A percentile compares a stretch with the other conserved stretches of the same genome.
Evolutionary conservation across 768 basidiomycete species (phyloP).

Genomic region (Trametes meyenii): DNA sequence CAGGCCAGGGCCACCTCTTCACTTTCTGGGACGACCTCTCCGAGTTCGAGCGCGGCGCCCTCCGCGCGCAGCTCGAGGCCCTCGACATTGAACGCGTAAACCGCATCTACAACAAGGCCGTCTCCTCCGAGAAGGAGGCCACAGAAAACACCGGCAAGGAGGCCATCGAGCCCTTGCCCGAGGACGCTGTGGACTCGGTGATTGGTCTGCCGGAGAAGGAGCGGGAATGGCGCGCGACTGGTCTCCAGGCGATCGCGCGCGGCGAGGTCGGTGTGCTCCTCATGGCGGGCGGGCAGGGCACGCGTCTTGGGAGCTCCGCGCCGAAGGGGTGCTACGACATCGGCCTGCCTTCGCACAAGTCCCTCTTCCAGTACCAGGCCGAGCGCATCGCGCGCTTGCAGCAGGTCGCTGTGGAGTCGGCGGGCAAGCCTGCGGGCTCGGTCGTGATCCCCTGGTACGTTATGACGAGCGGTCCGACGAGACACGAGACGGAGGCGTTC

Average conservation of each 20-base stretch:
- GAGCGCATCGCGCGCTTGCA: constrained; percentile 90
- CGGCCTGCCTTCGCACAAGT: constrained; percentile 88
- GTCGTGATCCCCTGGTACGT: constrained; percentile 95
- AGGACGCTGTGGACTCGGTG: constrained; percentile 68
- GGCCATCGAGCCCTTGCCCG: constrained; percentile 80
- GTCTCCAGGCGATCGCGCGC: constrained; percentile 77
- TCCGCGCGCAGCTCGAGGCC: constrained; percentile 71
- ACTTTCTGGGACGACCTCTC: constrained; percentile 81
- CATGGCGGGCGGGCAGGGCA: constrained; percentile 98
- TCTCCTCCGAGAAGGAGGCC: constrained; percentile 61
- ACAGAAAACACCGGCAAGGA: constrained; percentile 46
- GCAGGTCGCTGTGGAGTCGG: constrained; percentile 64
- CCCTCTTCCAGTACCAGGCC: constrained; percentile 97
- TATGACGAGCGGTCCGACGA: constrained; percentile 98
- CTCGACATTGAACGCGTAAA: constrained; percentile 94
- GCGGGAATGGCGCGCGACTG: constrained; percentile 73
- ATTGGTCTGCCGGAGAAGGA: constrained; percentile 56
- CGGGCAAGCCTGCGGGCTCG: constrained; percentile 53
- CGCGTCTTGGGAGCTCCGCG: constrained; percentile 85
- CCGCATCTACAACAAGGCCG: constrained; percentile 78
- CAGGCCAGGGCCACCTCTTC: constrained; percentile 89
- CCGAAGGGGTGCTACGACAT: constrained; percentile 99
- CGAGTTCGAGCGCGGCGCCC: constrained; percentile 59
- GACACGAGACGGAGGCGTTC: constrained; percentile 82
- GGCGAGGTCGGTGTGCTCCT: constrained; percentile 93